Percentiles rank a stretch among this genome's conserved stretches.
These are phyloP conservation scores for Trichoderma koningiopsis DNA, from an alignment of 2,329 filamentous ascomycete species.

Conservation along the genomic window DNA sequence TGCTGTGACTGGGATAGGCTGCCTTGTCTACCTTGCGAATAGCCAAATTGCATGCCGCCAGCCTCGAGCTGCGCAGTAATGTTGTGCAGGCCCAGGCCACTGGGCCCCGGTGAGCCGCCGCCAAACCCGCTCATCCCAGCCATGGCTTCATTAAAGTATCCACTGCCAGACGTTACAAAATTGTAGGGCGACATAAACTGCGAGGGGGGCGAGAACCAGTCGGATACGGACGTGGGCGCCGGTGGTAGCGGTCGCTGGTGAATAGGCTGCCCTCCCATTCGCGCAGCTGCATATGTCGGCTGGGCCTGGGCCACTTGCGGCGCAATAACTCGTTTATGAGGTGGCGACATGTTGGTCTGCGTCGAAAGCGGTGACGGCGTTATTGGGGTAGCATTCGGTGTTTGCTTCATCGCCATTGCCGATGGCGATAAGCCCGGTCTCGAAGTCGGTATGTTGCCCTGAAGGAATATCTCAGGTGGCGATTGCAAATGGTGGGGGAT, in stretches of 20 bases:
- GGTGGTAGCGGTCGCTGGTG: constrained; percentile 48
- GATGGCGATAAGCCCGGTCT: constrained; percentile 45
- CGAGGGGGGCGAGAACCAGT: constrained; percentile 58
- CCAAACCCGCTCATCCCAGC: constrained; percentile 33
- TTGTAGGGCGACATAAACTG: constrained; percentile 57
- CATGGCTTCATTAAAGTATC: constrained; percentile 46
- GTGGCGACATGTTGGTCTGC: constrained; percentile 40
- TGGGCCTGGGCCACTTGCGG: constrained; percentile 24
- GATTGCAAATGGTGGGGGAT: constrained; percentile 44
- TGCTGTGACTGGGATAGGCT: constrained; percentile 80
- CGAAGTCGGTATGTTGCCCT: constrained; percentile 36
- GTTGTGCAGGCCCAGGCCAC: constrained; percentile 40
- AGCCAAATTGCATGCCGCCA: constrained; percentile 35
- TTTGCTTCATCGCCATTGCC: constrained; percentile 38
- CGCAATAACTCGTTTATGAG: constrained; percentile 32
- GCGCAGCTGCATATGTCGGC: constrained; percentile 45
- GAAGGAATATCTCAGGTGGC: constrained; percentile 47
- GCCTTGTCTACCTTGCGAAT: constrained; percentile 59
- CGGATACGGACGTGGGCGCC: constrained; percentile 44
- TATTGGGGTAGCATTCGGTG: constrained; percentile 35
- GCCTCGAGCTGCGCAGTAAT: constrained; percentile 33
- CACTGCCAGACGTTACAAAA: constrained; percentile 47
- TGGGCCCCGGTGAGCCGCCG: constrained; percentile 36
- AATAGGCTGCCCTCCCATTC: constrained; percentile 40
- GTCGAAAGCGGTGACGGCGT: constrained; percentile 34